A percentile compares a stretch with the other conserved stretches of the same genome.
Evolutionary conservation across 1,139 yeast genomes (phyloP).

Genomic region (Sugiyamaella grinbergsii): DNA sequence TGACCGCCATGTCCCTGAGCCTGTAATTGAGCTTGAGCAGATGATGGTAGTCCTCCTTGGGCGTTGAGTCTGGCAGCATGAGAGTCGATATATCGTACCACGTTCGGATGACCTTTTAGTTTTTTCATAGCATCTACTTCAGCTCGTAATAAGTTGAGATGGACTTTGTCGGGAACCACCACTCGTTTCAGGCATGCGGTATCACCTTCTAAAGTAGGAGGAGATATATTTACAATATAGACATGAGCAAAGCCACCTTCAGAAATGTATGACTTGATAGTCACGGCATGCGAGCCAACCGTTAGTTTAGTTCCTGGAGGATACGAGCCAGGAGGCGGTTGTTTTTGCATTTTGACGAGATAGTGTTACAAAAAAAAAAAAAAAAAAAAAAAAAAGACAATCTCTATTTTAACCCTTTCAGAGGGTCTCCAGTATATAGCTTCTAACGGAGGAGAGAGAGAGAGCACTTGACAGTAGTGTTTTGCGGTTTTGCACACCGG

Average conservation of each 20-base stretch:
- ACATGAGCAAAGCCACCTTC: constrained; percentile 83
- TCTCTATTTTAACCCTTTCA: too few relatives aligned
- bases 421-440: too few relatives aligned
- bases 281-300: constrained; percentile 66
- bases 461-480: too few relatives aligned
- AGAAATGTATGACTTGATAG: constrained; percentile 61
- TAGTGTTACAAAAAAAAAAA: too few relatives aligned
- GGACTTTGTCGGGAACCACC: constrained; percentile 71
- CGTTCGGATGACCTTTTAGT: constrained; percentile 70
- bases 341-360: constrained; percentile 20
- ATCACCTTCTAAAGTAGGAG: constrained; percentile 41
- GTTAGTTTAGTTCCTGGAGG: constrained; percentile 64
- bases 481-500: too few relatives aligned
- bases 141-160: constrained; percentile 64
- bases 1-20: constrained; percentile 13
- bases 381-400: too few relatives aligned
- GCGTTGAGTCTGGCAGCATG: constrained; percentile 73
- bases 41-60: constrained; percentile 31
- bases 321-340: constrained; percentile 53
- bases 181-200: constrained; percentile 71
- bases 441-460: too few relatives aligned
- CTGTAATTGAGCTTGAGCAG: constrained; percentile 8
- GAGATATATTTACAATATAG: constrained; percentile 62
- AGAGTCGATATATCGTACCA: constrained; percentile 89
- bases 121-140: constrained; percentile 86